Percentiles rank a stretch among this genome's conserved stretches.
phyloP scores from a whole-genome alignment of 805 yeast genomes.

The Candida rishiriensis region DNA sequence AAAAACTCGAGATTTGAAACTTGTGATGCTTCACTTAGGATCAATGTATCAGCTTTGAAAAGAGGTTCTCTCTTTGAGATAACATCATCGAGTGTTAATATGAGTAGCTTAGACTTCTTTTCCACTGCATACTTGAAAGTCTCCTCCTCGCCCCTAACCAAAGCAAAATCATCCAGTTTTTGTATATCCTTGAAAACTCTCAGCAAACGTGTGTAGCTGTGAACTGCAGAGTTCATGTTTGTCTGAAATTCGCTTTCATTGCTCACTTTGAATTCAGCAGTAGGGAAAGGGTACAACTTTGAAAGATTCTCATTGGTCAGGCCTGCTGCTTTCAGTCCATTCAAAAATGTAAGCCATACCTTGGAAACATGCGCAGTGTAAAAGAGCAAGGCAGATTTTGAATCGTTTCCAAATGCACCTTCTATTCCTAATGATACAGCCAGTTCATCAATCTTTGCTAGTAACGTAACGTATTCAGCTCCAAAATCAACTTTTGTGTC shows the following conservation, averaged over 20 bases:
- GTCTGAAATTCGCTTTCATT: constrained; percentile 1
- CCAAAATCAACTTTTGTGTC: constrained; percentile 19
- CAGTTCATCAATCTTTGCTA: constrained; percentile 26
- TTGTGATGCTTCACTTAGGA: constrained; percentile 32
- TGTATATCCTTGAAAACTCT: constrained; percentile 8
- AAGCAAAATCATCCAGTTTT: constrained; percentile 4
- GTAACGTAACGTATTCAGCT: constrained; percentile 6
- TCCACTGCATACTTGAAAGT: background rate
- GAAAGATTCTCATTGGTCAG: constrained; percentile 20
- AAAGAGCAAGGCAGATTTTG: constrained; percentile 33
- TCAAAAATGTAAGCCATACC: constrained; percentile 21
- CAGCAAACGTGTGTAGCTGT: constrained; percentile 8
- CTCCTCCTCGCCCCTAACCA: background rate
- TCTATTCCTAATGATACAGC: constrained; percentile 27
- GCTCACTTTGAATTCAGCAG: constrained; percentile 22
- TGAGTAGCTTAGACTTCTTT: background rate
- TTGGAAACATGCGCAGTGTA: constrained; percentile 22
- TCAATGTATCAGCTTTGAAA: constrained; percentile 25
- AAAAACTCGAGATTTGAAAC: constrained; percentile 30
- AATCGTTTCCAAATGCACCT: constrained; percentile 35
- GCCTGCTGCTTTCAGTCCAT: constrained; percentile 15
- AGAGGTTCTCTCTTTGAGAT: background rate
- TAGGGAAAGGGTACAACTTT: constrained; percentile 23
- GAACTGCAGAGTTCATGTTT: constrained; percentile 5
- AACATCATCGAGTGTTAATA: constrained; percentile 5